Conservation (phyloP, 2,329 filamentous ascomycete genomes). For the Paecilomyces fulvus region DNA sequence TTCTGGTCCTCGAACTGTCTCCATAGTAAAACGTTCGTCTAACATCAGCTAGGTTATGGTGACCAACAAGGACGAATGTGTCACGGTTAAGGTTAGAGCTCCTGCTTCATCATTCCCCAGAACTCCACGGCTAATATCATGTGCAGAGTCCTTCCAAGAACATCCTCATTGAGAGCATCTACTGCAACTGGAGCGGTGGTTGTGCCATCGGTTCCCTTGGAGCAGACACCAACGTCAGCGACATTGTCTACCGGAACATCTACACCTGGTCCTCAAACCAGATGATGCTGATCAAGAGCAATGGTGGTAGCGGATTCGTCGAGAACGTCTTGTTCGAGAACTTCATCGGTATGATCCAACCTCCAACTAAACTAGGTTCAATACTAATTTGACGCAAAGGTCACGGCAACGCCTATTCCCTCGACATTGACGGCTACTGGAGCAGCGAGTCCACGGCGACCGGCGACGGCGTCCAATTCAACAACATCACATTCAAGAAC, state of each 20-base stretch:
- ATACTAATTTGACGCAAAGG: slow-evolving; percentile 25
- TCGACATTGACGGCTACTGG: slow-evolving; percentile 51
- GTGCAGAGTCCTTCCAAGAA: slow-evolving; percentile 40
- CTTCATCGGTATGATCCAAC: slow-evolving; percentile 37
- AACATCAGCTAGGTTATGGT: slow-evolving; percentile 38
- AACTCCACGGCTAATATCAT: not conserved
- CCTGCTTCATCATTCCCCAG: not conserved
- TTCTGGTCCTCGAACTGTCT: slow-evolving; percentile 1
- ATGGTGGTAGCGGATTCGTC: slow-evolving; percentile 48
- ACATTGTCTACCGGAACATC: slow-evolving; percentile 48
- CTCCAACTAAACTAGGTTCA: not conserved
- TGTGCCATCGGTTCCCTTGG: slow-evolving; percentile 51
- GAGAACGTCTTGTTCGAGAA: slow-evolving; percentile 45
- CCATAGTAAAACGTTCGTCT: slow-evolving; percentile 1
- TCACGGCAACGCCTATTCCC: slow-evolving; percentile 50
- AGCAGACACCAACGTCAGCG: slow-evolving; percentile 41
- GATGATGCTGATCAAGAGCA: slow-evolving; percentile 56
- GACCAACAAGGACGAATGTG: slow-evolving; percentile 55
- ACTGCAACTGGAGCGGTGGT: slow-evolving; percentile 55
- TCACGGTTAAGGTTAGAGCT: slow-evolving; percentile 43
- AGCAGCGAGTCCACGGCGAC: slow-evolving; percentile 29
- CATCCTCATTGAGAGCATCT: slow-evolving; percentile 51
- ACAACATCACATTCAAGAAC: slow-evolving; percentile 46
- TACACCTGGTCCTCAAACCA: slow-evolving; percentile 54
- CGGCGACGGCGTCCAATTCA: slow-evolving; percentile 46